Evolutionary conservation across 2,329 filamentous ascomycete genomes (phyloP), one percentile per base, ranked within the genome.

Genomic region (Pseudocercospora crystallina): DNA sequence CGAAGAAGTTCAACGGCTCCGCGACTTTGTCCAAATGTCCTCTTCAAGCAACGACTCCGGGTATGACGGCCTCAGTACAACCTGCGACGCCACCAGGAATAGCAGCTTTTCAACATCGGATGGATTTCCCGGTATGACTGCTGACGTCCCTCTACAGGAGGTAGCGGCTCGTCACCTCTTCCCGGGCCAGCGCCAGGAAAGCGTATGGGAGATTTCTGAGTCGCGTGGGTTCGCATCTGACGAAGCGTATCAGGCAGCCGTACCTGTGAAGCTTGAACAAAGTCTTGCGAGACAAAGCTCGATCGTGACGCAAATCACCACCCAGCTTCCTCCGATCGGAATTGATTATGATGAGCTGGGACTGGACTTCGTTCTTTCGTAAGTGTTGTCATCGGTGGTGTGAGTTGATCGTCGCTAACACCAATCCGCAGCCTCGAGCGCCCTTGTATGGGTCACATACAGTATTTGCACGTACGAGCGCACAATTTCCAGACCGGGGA

Each of bases 341-440:
- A 52, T 61, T 31, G 56, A 61, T 40, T 61, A 61, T 20, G 58
- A 61, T 37, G 58, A 57, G 14, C 38, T 61, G 10, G 56, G 50
- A 2, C 44, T 61, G 7, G 58, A 61, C 43, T 61, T 61, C 34
- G 50, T 61, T 5, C 37, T 61, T 5, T 56, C 46, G 58, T 59
- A 34, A 32, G 58, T 57, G 8, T 13, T 10, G 14, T 29, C 13
- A 43, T 31, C 10, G 13, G 12, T 29, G 8, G 14, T 43, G 32
- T 32, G 14, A 8, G 26, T 15, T 8, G 14, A 11, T 8, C 7
- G 32, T 12, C n/a, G 38, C 43, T 49, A n/a, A 53, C 37, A 20
- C 8, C 17, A 26, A 5, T 13, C 38, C n/a, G 7, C 17, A 60
- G 58, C 10, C 50, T 61, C 31, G 58, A 61, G 43, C 44, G 55